Base-by-base conservation (phyloP, 2,329 filamentous ascomycete species). In the Fusarium goolgardi region DNA sequence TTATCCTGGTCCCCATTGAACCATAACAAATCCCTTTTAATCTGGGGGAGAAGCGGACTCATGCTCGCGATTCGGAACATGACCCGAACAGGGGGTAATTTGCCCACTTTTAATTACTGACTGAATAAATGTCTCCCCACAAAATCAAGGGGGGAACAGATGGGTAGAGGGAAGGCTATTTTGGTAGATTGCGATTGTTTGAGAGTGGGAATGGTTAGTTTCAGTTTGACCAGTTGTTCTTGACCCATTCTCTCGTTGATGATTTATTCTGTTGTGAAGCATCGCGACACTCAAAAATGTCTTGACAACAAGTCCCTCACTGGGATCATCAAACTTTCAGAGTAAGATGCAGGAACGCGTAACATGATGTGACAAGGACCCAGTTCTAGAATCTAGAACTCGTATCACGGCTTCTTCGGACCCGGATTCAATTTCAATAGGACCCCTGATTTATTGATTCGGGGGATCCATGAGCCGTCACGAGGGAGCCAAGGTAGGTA, bases 31-130 rank as follows among this genome's bases (percentile, higher is more conserved):
- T 45, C 45, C 61, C 46, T 53, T 39, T 50, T 54, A 64, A 64
- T 64, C 60, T 59, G 60, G 61, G 60, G 60, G 60, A 63, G 29
- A 31, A 31, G n/a, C 25, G 35, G 45, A 45, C 20, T 23, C 6
- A 13, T 18, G 51, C 29, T 34, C 31, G 21, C 45, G n/a, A 46
- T 54, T 54, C 39, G 45, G 58, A 32, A 53, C 25, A 39, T 29
- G 21, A 15, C 27, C 37, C 50, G 37, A 46, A 59, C 55, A 55
- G 50, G 57, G 65, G 41, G 46, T 65, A 7, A 16, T 20, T 15
- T 43, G 20, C 49, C 71, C 71, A 73, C 71, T 70, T 70, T 60
- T 65, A 73, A 73, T 73, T 65, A 65, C 34, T 3, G 25, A 18
- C 12, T 39, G 18, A 50, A 4, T 29, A n/a, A 29, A 29, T 45